Conservation (phyloP, 805 yeast species). For the Candida coquimbonensis region DNA sequence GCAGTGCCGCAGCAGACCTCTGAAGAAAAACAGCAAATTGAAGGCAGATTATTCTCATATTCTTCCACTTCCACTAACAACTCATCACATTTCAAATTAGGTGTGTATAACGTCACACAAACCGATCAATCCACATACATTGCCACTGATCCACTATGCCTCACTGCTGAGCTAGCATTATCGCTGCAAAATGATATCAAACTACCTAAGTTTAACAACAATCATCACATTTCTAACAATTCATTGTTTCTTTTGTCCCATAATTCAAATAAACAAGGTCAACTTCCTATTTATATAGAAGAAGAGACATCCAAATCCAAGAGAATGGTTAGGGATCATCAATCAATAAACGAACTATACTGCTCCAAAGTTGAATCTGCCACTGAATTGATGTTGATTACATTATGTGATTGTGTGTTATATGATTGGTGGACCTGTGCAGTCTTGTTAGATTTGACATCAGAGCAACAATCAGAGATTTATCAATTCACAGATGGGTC, state of each 20-base stretch:
- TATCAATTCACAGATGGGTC: constrained; percentile 16
- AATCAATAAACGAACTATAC: constrained; percentile 31
- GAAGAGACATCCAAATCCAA: constrained; percentile 29
- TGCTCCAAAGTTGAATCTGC: constrained; percentile 25
- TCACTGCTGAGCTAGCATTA: constrained; percentile 39
- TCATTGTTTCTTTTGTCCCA: constrained; percentile 39
- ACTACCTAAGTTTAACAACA: constrained; percentile 30
- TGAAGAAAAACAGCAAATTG: constrained; percentile 20
- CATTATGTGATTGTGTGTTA: constrained; percentile 39
- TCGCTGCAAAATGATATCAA: constrained; percentile 36
- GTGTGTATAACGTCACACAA: constrained; percentile 41
- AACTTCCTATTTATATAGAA: constrained; percentile 52
- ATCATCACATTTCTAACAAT: constrained; percentile 19
- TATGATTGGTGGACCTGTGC: constrained; percentile 44
- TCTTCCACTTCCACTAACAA: constrained; percentile 1
- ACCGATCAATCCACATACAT: constrained; percentile 25
- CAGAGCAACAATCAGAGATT: constrained; percentile 16
- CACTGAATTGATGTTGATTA: constrained; percentile 29
- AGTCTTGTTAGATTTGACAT: constrained; percentile 20
- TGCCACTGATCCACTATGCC: constrained; percentile 56
- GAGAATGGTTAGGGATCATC: constrained; percentile 31
- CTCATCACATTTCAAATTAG: constrained; percentile 36
- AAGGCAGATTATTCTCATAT: constrained; percentile 20
- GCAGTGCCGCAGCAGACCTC: constrained; percentile 27
- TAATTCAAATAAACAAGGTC: constrained; percentile 41